Evolutionary conservation across 169 alveolate species (phyloP).

Genomic region (Cardiosporidium cionae): DNA sequence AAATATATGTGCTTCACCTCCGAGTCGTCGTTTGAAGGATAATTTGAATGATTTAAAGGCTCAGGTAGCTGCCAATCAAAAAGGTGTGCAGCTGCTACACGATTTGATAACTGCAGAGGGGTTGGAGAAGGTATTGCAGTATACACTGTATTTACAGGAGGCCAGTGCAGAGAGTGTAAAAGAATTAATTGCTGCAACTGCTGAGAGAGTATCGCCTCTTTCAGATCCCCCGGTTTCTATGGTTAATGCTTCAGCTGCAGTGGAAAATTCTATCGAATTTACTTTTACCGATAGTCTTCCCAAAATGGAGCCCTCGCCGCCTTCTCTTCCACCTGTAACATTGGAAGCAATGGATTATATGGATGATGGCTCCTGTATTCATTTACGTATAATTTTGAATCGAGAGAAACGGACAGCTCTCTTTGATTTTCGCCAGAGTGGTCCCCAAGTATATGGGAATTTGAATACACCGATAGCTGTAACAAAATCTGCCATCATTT

Average conservation of each 20-base stretch:
- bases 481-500: slow-evolving; percentile 65
- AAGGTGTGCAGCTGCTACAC: slow-evolving; percentile 50
- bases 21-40: slow-evolving; percentile 37
- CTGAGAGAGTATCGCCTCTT: background rate
- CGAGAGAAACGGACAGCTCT: background rate
- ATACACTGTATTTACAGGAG: slow-evolving; percentile 55
- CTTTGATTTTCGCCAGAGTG: background rate
- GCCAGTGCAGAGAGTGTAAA: slow-evolving; percentile 54
- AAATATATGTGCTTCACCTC: background rate
- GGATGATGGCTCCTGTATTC: slow-evolving; percentile 68
- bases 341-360: slow-evolving; percentile 55
- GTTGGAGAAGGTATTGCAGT: slow-evolving; percentile 46
- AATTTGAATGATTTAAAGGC: slow-evolving; percentile 61
- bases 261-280: too few species aligned
- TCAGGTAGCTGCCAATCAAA: slow-evolving; percentile 66
- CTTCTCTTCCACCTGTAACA: too few species aligned
- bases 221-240: too few species aligned
- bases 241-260: too few species aligned
- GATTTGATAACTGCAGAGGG: slow-evolving; percentile 45
- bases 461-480: slow-evolving; percentile 63
- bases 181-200: slow-evolving; percentile 41
- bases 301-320: too few species aligned
- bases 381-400: slow-evolving; percentile 47
- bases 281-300: background rate
- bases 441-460: slow-evolving; percentile 39